Evolutionary conservation across 306 rosid genomes (phyloP), one percentile per base, ranked within the genome.

Genomic region (Vigna angularis): DNA sequence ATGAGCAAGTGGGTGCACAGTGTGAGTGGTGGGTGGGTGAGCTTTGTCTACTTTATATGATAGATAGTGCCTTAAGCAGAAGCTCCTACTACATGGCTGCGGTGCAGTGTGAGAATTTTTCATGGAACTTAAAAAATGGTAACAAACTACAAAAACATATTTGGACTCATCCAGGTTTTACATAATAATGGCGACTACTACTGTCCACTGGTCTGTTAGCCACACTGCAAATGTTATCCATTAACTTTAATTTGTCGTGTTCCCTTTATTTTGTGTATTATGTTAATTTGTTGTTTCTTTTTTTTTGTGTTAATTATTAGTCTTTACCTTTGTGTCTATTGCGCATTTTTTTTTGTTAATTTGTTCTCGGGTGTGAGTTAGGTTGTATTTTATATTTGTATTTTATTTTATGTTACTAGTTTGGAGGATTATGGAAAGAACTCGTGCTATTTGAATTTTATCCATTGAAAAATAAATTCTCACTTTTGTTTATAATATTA

Each of bases 161-260:
- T 77, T 82, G 78, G 57, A 55, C 67, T 61, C 13, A 1, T 57
- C 18, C 67, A n/a, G 13, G 4, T 24, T 61, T 32, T 13, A 16
- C 50, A 45, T 26, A 38, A 13, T 64, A 49, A 6, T 65, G 50
- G 51, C 17, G 69, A 70, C 55, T 40, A 14, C 32, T 28, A 47
- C 69, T 49, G 61, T 36, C 74, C 86, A 65, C 82, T 52, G 24
- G 47, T 76, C 7, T 82, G 75, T 70, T 69, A 40, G 73, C 73
- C 68, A 71, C 6, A 45, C 64, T 3, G 18, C 12, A 61, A 50
- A 20, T 50, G 20, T 53, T 76, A 76, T 70, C 78, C 81, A 61
- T 28, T 32, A 15, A 32, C 48, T 14, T 28, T 32, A 32, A 45
- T 56, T 14, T 74, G 47, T 42, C 2, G 13, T 9, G 53, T 66